phyloP scores from a whole-genome alignment of 129 eudicot genomes.

The Centaurea solstitialis region DNA sequence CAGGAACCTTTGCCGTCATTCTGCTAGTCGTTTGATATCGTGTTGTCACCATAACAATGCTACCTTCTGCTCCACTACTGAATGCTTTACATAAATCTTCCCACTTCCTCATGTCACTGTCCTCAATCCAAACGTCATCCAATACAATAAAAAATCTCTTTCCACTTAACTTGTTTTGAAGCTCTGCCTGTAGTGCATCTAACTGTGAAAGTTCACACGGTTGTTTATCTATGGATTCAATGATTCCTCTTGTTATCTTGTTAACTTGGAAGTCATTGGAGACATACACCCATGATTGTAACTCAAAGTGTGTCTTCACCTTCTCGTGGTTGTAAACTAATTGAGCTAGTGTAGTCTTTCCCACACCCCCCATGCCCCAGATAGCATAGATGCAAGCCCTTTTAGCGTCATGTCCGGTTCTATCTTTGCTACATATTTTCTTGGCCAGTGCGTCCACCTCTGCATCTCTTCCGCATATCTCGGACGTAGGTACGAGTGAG shows the following conservation, averaged over 20 bases:
- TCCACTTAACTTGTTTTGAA: constrained; percentile 13
- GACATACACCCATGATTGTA: constrained; percentile 17
- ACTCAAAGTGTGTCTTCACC: not conserved
- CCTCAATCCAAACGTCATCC: constrained; percentile 48
- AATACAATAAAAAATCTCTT: constrained; percentile 34
- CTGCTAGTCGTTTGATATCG: constrained; percentile 12
- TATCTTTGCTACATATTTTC: constrained; percentile 1
- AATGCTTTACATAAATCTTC: constrained; percentile 22
- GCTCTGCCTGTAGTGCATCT: not conserved
- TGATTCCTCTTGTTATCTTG: not conserved
- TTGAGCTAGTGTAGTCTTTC: constrained; percentile 18
- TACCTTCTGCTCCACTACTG: constrained; percentile 28
- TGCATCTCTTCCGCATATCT: not conserved
- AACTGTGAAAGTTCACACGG: not conserved
- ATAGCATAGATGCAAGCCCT: not conserved
- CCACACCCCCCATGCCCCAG: constrained; percentile 21
- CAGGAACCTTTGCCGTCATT: constrained; percentile 20
- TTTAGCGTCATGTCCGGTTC: not conserved
- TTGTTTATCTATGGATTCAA: not conserved
- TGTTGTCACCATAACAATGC: constrained; percentile 30
- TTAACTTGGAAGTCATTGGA: constrained; percentile 7
- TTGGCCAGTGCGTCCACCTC: not conserved
- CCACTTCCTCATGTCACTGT: constrained; percentile 19
- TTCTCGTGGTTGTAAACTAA: constrained; percentile 7
- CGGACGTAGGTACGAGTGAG: not conserved